Evolutionary conservation across 2,329 filamentous ascomycete genomes (phyloP), one percentile per base, ranked within the genome.

Genomic region (Monilinia polystroma): DNA sequence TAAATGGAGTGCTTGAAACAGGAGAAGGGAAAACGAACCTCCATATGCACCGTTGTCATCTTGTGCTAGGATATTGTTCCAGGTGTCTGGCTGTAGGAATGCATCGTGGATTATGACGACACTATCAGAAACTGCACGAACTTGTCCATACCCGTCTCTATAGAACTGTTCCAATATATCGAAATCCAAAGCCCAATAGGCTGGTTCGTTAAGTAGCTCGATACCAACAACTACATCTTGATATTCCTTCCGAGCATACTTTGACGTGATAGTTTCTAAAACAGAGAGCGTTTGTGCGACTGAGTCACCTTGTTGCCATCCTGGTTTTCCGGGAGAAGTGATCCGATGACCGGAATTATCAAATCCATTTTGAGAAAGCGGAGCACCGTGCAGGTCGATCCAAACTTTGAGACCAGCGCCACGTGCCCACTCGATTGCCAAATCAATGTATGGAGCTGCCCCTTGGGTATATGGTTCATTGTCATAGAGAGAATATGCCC

Each of bases 221-320:
- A 87, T 85, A 0, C 80, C 81, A 7, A 84, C 80, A 32, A 90
- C 80, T 11, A 88, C 85, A 70, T 88, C 85, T 70, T 84, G 80
- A 68, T 87, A 85, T 43, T 74, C 59, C 0, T 79, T 71, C 52
- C 80, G 76, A 1, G 82, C 83, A 71, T 90, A 90, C 69, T 87
- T 85, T 23, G 79, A 72, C 32, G 85, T 82, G 64, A 90, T 84
- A 10, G 75, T 81, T 32, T 83, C 77, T n/a, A 91, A 80, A 3
- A 88, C 84, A 32, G 79, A 74, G 14, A 89, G 76, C 1, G 84
- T 86, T 58, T 81, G 78, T n/a, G 77, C 68, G 8, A 83, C 78
- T 0, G 80, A 84, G 68, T 81, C 76, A 41, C 81, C 82, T 43
- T 77, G 74, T 68, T 80, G 79, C 79, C 81, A 85, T n/a, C n/a